Conservation (phyloP, 164 flowering plant species). For the Dillenia turbinata region DNA sequence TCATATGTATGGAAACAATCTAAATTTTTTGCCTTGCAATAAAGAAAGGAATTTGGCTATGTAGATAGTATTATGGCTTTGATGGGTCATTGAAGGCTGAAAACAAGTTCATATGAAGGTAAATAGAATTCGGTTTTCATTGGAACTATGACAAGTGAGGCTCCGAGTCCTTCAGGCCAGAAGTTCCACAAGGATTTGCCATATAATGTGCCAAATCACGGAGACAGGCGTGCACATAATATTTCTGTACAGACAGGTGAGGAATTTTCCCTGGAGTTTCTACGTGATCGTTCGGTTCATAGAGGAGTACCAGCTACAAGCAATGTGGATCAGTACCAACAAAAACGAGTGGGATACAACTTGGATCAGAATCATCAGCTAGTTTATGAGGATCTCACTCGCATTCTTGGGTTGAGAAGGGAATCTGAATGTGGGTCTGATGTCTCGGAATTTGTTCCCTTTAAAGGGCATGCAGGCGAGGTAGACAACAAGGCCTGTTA, state of each 20-base stretch:
- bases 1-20: no score
- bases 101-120: constrained; percentile 4
- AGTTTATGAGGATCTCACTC: constrained; percentile 42
- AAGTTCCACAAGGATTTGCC: constrained; percentile 20
- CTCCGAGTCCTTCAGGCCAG: constrained; percentile 26
- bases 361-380: constrained; percentile 23
- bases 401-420: constrained; percentile 42
- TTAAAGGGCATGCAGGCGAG: constrained; percentile 10
- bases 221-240: constrained; percentile 27
- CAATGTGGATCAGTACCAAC: constrained; percentile 21
- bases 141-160: constrained; percentile 33
- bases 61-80: no score
- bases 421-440: constrained; percentile 27
- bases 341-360: constrained; percentile 18
- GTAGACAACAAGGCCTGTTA: constrained; percentile 23
- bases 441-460: constrained; percentile 9
- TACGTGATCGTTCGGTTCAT: constrained; percentile 38
- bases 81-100: no score
- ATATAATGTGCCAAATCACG: constrained; percentile 7
- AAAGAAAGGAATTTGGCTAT: no score
- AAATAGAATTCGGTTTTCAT: not conserved
- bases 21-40: no score
- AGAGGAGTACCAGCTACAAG: constrained; percentile 20
- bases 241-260: constrained; percentile 76
- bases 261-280: constrained; percentile 66